Base-by-base conservation (phyloP, 352 stramenopile species). In the Globisporangium carolinianum region DNA sequence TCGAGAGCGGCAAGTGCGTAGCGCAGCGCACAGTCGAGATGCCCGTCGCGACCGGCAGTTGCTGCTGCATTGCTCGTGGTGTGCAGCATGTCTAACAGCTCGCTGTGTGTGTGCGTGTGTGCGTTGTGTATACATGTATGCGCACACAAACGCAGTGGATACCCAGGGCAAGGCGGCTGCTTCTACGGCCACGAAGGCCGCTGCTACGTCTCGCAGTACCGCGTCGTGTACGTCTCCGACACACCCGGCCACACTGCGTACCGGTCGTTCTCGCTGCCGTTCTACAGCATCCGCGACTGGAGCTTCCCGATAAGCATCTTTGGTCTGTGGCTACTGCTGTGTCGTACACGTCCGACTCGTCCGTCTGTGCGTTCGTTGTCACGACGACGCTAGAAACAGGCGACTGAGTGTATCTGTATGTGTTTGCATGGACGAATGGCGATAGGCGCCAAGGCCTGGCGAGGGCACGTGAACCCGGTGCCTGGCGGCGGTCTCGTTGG, bases 191-290 rank as follows among this genome's bases (percentile, higher is more conserved):
- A 78, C 35, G 62, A 83, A 66, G 83, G 83, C 6, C 65, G 71
- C 43, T 89, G 79, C 58, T 90, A 83, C 59, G 67, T 89, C 15
- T 92, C 83, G 14, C 83, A 92, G 60, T 92, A 92, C 62, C 78
- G 83, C 39, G 55, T 83, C 37, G 83, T 92, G 15, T 87, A 79
- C 45, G 78, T 92, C 15, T 79, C 79, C 24, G 62, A 84, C 24
- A 56, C 51, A 9, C 35, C 53, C 0, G 62, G 57, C 3, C 65
- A 67, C 32, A 75, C 62, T 2, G 79, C 75, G 39, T 89, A 90
- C 35, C 62, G 72, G 12, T 92, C 83, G 4, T 89, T 89, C 61
- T 92, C 83, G 37, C 63, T 92, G 49, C 83, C 83, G 51, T 85
- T 87, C 57, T 90, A 92, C 55, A 72, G 69, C 55, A 90, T 92